Percentiles rank a stretch among this genome's conserved stretches.
Conservation (phyloP, 495 filamentous ascomycete species). For the Neurospora tetrasperma region DNA sequence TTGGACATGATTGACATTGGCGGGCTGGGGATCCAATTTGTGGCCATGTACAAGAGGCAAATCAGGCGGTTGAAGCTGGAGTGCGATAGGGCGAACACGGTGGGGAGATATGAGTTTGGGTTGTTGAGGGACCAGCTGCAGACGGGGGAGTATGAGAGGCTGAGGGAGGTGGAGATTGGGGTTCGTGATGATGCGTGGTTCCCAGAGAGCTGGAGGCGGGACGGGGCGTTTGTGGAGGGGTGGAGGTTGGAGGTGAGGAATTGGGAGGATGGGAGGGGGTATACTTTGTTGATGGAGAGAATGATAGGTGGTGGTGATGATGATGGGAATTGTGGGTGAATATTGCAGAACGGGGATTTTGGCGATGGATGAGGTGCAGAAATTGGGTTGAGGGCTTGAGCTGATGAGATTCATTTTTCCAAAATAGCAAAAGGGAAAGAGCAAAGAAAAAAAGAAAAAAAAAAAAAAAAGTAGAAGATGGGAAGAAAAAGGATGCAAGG, state of each 20-base stretch:
- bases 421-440: no score
- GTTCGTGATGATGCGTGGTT: not conserved
- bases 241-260: not conserved
- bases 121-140: not conserved
- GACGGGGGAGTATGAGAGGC: not conserved
- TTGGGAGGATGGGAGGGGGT: not conserved
- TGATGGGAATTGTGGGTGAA: not conserved
- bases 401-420: not conserved
- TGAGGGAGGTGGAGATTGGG: not conserved
- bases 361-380: no score
- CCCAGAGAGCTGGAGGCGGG: not conserved
- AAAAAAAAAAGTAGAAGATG: not conserved
- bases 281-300: not conserved
- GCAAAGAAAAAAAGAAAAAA: not conserved
- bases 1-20: not conserved
- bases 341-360: not conserved
- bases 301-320: not conserved
- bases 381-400: not conserved
- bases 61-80: not conserved
- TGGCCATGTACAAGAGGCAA: not conserved
- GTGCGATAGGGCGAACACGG: not conserved
- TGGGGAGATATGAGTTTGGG: not conserved
- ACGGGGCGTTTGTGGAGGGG: not conserved
- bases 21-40: not conserved
- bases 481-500: not conserved